A percentile compares a stretch with the other conserved stretches of the same genome.
These are phyloP conservation scores for Auricularia sp. DNA, from an alignment of 768 basidiomycete genomes.

Conservation along the genomic window DNA sequence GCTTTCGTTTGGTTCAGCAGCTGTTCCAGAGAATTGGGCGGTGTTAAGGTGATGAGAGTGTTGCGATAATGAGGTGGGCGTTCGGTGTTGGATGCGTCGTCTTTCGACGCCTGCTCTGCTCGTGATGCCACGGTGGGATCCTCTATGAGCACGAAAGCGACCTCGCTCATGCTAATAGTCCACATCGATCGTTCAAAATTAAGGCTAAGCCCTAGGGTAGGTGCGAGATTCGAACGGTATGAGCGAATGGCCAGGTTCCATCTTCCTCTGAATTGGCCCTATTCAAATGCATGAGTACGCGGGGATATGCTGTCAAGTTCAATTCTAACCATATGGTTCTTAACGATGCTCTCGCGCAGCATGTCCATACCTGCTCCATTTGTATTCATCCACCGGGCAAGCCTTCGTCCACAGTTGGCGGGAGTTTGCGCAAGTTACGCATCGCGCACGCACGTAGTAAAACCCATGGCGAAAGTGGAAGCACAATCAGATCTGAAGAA, in stretches of 20 bases:
- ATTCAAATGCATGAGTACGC: conserved; percentile 21
- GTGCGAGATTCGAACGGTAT: conserved; percentile 62
- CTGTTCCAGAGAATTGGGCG: conserved; percentile 67
- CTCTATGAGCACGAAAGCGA: conserved; percentile 70
- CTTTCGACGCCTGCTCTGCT: not conserved
- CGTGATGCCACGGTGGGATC: conserved; percentile 42
- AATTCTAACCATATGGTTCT: conserved; percentile 52
- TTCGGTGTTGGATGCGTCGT: conserved; percentile 3
- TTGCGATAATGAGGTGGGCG: conserved; percentile 53
- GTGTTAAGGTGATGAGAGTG: conserved; percentile 65
- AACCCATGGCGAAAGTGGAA: not conserved
- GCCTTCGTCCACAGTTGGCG: conserved; percentile 26
- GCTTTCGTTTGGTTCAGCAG: conserved; percentile 63
- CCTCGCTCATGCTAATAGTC: conserved; percentile 67
- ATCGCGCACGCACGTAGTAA: not conserved
- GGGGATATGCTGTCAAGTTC: conserved; percentile 9
- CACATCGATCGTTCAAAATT: conserved; percentile 61
- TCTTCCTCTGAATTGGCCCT: conserved; percentile 44
- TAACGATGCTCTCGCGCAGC: conserved; percentile 54
- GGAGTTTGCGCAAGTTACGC: not conserved
- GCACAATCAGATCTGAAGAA: no score
- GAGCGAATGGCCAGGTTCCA: conserved; percentile 66
- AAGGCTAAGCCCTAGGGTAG: conserved; percentile 39
- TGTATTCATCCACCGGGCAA: conserved; percentile 79
- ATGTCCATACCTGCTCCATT: conserved; percentile 59